Evolutionary conservation across 352 stramenopile species (phyloP).

Genomic region (Aphanomyces stellatus): DNA sequence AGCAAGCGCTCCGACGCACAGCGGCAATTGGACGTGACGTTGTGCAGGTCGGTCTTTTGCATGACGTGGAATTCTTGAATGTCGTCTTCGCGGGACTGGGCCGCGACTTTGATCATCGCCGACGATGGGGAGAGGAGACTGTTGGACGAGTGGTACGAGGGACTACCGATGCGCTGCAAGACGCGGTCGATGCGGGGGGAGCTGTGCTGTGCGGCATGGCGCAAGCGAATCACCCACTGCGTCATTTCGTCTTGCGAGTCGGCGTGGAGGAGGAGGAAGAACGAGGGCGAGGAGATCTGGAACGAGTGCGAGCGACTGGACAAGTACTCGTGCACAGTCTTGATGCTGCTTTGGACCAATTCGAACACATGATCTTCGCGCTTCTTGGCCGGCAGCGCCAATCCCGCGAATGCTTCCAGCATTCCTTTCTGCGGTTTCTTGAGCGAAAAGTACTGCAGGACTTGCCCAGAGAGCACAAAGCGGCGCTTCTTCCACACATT

Average conservation of each 20-base stretch:
- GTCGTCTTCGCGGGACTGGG: conserved; percentile 13
- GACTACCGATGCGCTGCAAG: background rate
- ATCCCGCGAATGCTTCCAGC: background rate
- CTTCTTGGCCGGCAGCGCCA: conserved; percentile 20
- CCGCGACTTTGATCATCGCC: conserved; percentile 13
- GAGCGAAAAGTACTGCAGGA: conserved; percentile 8
- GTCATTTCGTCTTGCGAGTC: conserved; percentile 7
- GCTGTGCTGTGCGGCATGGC: background rate
- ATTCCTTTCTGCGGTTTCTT: conserved; percentile 1
- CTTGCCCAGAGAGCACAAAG: background rate
- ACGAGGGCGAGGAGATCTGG: background rate
- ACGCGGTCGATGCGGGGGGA: background rate
- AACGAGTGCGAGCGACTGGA: conserved; percentile 8
- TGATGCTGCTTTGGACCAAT: conserved; percentile 40
- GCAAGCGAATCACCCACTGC: background rate
- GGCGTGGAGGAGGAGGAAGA: conserved; percentile 14
- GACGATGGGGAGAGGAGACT: conserved; percentile 4
- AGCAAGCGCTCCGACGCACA: background rate
- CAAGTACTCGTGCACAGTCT: conserved; percentile 44
- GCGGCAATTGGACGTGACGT: background rate
- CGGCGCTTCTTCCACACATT: conserved; percentile 20
- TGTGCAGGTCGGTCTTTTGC: background rate
- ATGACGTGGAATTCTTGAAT: background rate
- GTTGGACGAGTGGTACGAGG: no score
- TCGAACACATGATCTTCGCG: conserved; percentile 35